Evolutionary conservation across 2,329 filamentous ascomycete species (phyloP).

Genomic region (Aureobasidium sp.): DNA sequence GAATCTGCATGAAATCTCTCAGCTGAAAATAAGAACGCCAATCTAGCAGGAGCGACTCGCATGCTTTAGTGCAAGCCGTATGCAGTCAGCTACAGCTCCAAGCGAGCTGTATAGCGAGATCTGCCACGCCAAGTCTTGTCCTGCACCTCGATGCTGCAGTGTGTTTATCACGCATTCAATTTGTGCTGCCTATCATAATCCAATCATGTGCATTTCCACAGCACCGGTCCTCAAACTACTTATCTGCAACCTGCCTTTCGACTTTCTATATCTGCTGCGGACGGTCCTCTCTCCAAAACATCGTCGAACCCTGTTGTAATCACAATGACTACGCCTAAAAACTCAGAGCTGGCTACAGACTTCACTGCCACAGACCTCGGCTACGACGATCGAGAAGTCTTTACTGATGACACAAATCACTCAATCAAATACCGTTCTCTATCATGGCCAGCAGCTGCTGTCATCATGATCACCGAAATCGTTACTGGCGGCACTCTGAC

Average conservation of each 20-base stretch:
- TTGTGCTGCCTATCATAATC: background rate
- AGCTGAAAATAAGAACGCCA: background rate
- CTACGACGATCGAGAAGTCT: slow-evolving; percentile 33
- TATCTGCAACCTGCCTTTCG: background rate
- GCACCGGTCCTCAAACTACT: background rate
- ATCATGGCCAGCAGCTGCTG: slow-evolving; percentile 45
- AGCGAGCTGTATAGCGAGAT: background rate
- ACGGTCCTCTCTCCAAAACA: background rate
- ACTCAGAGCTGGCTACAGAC: background rate
- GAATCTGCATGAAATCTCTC: background rate
- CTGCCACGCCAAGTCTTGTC: slow-evolving; percentile 3
- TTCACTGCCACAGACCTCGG: background rate
- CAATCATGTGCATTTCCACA: background rate
- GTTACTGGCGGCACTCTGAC: slow-evolving; percentile 49
- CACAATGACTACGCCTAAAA: background rate
- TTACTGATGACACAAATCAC: slow-evolving; percentile 33
- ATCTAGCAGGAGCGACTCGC: background rate
- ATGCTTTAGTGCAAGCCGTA: background rate
- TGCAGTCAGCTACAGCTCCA: background rate
- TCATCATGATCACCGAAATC: slow-evolving; percentile 52
- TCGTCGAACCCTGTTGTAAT: background rate
- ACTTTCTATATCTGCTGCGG: background rate
- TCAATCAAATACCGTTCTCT: slow-evolving; percentile 49
- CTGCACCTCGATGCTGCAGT: background rate
- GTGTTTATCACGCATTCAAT: background rate